phyloP scores from a whole-genome alignment of 2,329 filamentous ascomycete species.

The Falciphora oryzae region DNA sequence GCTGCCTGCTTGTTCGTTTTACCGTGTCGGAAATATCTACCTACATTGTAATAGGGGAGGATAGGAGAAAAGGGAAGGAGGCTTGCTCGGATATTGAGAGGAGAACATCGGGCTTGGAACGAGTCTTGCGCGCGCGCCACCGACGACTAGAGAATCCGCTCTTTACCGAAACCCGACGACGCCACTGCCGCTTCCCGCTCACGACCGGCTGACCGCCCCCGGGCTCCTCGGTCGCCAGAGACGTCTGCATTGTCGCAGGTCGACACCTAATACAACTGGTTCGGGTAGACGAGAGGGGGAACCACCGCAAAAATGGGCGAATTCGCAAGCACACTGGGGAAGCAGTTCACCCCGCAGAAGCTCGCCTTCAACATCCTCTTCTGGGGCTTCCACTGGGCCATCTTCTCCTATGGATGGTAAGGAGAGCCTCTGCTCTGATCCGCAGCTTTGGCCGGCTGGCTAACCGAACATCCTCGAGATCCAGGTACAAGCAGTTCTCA shows the following conservation, averaged over 20 bases:
- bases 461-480: slow-evolving; percentile 18
- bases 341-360: slow-evolving; percentile 66
- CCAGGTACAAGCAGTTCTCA: slow-evolving; percentile 70
- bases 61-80: slow-evolving; percentile 16
- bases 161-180: background rate
- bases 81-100: slow-evolving; percentile 4
- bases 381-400: slow-evolving; percentile 67
- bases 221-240: background rate
- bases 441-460: background rate
- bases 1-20: background rate
- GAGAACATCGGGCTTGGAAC: slow-evolving; percentile 9
- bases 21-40: slow-evolving; percentile 5
- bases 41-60: slow-evolving; percentile 21
- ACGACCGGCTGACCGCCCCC: background rate
- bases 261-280: slow-evolving; percentile 36
- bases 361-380: slow-evolving; percentile 76
- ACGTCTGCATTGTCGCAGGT: slow-evolving; percentile 41
- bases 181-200: background rate
- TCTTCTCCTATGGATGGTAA: slow-evolving; percentile 86
- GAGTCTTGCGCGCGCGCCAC: background rate
- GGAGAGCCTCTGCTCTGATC: slow-evolving; percentile 23
- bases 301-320: slow-evolving; percentile 34
- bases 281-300: slow-evolving; percentile 19
- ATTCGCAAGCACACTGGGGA: slow-evolving; percentile 37
- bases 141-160: background rate